Evolutionary conservation across 306 rosid genomes (phyloP).

Genomic region (Rosa rugosa): DNA sequence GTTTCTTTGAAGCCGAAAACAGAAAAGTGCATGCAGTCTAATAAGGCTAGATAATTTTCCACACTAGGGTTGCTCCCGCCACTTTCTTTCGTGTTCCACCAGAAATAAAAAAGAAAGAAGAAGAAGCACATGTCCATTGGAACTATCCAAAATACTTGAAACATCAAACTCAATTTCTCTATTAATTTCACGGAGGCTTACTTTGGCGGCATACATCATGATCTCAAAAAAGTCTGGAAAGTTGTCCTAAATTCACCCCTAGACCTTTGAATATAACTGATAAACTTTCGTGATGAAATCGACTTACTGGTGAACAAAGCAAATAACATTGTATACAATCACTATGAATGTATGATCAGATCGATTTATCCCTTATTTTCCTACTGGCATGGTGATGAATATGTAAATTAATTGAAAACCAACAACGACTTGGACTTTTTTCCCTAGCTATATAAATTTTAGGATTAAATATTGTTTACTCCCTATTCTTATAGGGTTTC

Average conservation of each 20-base stretch:
- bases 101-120: conserved; percentile 7
- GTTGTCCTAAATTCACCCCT: background rate
- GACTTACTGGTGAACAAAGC: background rate
- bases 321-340: background rate
- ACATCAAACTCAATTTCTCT: background rate
- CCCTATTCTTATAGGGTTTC: too few relatives aligned
- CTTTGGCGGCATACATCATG: background rate
- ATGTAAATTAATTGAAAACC: background rate
- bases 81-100: conserved; percentile 1
- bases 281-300: background rate
- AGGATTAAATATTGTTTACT: too few relatives aligned
- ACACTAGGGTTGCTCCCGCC: background rate
- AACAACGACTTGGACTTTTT: background rate
- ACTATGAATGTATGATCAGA: background rate
- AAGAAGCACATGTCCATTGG: conserved; percentile 15
- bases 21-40: background rate
- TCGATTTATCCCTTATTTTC: too few relatives aligned
- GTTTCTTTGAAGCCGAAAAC: conserved; percentile 7
- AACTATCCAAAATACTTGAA: background rate
- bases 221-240: background rate
- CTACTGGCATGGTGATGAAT: background rate
- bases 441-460: background rate
- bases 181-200: background rate
- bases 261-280: background rate
- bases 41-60: background rate